Evolutionary conservation across 129 eudicot genomes (phyloP).

Genomic region (Chrysanthemum seticuspe): DNA sequence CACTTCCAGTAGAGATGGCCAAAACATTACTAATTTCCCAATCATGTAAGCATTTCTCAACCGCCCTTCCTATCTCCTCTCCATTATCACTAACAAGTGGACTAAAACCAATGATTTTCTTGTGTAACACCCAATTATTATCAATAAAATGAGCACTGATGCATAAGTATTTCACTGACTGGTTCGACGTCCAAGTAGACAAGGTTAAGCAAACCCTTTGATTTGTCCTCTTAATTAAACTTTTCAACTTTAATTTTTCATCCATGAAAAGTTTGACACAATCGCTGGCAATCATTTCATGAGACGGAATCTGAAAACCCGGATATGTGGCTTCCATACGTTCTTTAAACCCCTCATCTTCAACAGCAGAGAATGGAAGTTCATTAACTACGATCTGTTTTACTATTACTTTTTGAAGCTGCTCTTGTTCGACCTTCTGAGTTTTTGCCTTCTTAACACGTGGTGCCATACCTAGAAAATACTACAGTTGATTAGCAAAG

Average conservation of each 20-base stretch:
- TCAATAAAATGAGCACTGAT: constrained; percentile 15
- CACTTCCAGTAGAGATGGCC: constrained; percentile 10
- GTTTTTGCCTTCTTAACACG: not conserved
- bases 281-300: not conserved
- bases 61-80: constrained; percentile 15
- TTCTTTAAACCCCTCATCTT: not conserved
- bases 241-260: constrained; percentile 15
- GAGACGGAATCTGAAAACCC: not conserved
- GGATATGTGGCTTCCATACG: not conserved
- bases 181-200: not conserved
- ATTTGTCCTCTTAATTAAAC: not conserved
- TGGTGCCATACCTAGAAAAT: not conserved
- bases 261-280: constrained; percentile 2
- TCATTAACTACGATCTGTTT: not conserved
- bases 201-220: constrained; percentile 15
- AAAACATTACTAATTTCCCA: constrained; percentile 18
- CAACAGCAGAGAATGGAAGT: constrained; percentile 15
- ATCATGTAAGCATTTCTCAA: constrained; percentile 14
- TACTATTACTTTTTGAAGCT: constrained; percentile 1
- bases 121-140: not conserved
- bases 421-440: not conserved
- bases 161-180: constrained; percentile 17
- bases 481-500: not conserved
- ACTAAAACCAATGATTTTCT: constrained; percentile 14
- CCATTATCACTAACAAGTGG: constrained; percentile 13